These are phyloP conservation scores for Grosmannia penicillata DNA, from an alignment of 2,329 filamentous ascomycete genomes.

Conservation along the genomic window DNA sequence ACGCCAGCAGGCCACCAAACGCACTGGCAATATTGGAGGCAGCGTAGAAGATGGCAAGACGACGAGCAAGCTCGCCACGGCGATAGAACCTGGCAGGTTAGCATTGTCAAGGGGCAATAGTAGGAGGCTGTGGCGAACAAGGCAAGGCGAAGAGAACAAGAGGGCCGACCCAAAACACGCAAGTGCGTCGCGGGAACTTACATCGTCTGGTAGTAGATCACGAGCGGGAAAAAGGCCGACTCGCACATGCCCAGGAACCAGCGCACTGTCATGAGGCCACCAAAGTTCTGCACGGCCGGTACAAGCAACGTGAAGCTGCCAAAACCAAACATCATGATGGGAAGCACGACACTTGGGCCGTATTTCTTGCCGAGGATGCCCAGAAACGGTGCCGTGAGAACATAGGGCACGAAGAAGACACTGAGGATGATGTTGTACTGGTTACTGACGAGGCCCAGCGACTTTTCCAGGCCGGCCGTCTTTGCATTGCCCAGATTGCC, in stretches of 20 bases:
- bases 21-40: constrained; percentile 10
- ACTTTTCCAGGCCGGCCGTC: not conserved
- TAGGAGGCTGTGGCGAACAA: not conserved
- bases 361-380: constrained; percentile 56
- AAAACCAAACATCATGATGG: constrained; percentile 57
- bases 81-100: constrained; percentile 44
- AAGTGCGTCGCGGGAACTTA: constrained; percentile 21
- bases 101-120: not conserved
- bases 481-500: constrained; percentile 10
- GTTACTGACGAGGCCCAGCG: constrained; percentile 22
- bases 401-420: constrained; percentile 66
- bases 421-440: constrained; percentile 58
- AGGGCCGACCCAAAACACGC: not conserved
- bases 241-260: constrained; percentile 52
- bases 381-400: constrained; percentile 46
- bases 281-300: constrained; percentile 7
- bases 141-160: not conserved
- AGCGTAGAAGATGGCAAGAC: constrained; percentile 47
- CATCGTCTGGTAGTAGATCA: constrained; percentile 36
- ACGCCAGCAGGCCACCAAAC: constrained; percentile 17
- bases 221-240: constrained; percentile 12
- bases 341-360: constrained; percentile 51
- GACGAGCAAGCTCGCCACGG: constrained; percentile 53
- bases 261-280: constrained; percentile 26
- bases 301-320: constrained; percentile 53